These are phyloP conservation scores for Blastomyces percursus DNA, from an alignment of 2,329 filamentous ascomycete genomes.

Conservation along the genomic window DNA sequence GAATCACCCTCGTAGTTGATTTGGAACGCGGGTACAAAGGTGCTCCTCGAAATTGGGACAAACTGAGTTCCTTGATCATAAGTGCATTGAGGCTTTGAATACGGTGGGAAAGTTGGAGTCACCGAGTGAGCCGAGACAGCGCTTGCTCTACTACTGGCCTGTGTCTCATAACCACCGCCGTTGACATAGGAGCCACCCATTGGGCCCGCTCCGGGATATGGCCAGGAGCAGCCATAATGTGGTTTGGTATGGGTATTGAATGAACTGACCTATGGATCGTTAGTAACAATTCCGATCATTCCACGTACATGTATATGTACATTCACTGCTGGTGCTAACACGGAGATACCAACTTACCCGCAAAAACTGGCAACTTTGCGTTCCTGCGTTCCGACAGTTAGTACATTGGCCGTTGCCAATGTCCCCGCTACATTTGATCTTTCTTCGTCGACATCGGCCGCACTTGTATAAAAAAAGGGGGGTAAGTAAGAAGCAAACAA, in stretches of 20 bases:
- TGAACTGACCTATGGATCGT: conserved; percentile 25
- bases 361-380: conserved; percentile 59
- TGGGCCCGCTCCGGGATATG: conserved; percentile 19
- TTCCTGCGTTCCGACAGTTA: conserved; percentile 68
- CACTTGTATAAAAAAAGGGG: conserved; percentile 43
- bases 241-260: conserved; percentile 20
- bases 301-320: background rate
- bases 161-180: conserved; percentile 2
- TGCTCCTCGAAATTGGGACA: background rate
- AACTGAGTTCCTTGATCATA: conserved; percentile 9
- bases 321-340: background rate
- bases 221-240: conserved; percentile 17
- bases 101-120: background rate
- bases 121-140: conserved; percentile 5
- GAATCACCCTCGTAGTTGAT: conserved; percentile 28
- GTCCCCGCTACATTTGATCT: conserved; percentile 90
- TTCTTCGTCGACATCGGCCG: conserved; percentile 76
- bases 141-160: conserved; percentile 4
- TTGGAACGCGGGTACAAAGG: conserved; percentile 17
- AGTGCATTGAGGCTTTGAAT: conserved; percentile 4
- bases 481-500: background rate
- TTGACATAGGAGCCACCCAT: conserved; percentile 12
- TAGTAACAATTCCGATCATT: background rate
- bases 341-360: conserved; percentile 44
- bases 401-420: conserved; percentile 64